A percentile compares a stretch with the other conserved stretches of the same genome.
Conservation (phyloP, 306 rosid genomes). For the Calophaca sinica region DNA sequence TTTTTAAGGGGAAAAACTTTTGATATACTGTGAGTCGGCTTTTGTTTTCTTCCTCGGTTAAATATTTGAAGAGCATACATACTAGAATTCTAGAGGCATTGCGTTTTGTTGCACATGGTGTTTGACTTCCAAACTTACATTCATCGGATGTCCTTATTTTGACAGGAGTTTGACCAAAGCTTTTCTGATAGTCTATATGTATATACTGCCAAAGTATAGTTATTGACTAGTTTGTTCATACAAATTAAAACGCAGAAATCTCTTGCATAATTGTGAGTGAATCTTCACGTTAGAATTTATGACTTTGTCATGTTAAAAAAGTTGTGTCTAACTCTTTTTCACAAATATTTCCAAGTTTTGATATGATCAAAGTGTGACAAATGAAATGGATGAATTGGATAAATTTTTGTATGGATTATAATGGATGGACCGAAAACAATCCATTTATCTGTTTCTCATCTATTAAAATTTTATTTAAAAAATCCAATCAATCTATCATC, state of each 20-base stretch:
- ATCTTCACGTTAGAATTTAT: too few relatives aligned
- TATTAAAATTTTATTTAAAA: too few relatives aligned
- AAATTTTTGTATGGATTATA: too few relatives aligned
- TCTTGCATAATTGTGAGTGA: constrained; percentile 2
- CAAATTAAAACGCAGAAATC: not conserved
- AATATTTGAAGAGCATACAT: constrained; percentile 26
- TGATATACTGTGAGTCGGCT: not conserved
- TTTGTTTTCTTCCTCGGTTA: constrained; percentile 25
- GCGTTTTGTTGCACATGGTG: not conserved
- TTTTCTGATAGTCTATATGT: not conserved
- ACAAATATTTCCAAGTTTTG: not conserved
- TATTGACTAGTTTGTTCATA: not conserved
- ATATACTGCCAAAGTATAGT: not conserved
- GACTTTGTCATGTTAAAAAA: too few relatives aligned
- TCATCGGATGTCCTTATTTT: not conserved
- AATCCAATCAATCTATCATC: too few relatives aligned
- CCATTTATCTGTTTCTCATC: too few relatives aligned
- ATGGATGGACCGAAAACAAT: too few relatives aligned
- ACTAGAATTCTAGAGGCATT: constrained; percentile 13
- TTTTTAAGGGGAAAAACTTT: not conserved
- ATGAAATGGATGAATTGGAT: too few relatives aligned
- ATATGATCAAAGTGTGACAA: too few relatives aligned
- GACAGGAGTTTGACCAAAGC: constrained; percentile 14
- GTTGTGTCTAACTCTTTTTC: not conserved
- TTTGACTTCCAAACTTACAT: constrained; percentile 22